Base-by-base conservation (phyloP, 192 early-diverging fungal species). In the Coemansia sp. region DNA sequence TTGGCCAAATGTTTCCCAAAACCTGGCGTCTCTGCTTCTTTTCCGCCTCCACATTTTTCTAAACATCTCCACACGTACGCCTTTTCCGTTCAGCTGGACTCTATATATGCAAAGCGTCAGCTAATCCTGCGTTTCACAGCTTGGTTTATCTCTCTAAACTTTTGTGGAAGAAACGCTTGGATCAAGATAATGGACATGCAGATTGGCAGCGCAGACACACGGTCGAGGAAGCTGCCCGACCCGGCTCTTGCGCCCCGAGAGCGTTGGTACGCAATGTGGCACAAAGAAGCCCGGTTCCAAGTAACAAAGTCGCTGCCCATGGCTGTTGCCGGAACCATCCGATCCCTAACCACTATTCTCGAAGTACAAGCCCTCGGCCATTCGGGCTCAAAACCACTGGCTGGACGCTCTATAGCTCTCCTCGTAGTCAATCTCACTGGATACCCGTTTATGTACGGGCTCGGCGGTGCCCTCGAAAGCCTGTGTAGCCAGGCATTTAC, bases 361-460 rank as follows among this genome's bases (percentile, higher is more conserved):
- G 86, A 85, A 74, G 76, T 90, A 9, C 78, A 87, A 24, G 82
- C 85, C 0, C 75, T 90, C 1, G 88, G 89, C 8, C 90, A 88
- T 56, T 67, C 88, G 7, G 85, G 85, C 6, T 62, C 82, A 22
- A 69, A 72, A 51, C 82, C 89, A 58, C 73, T 92, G 38, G 90
- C 89, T 12, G 88, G 87, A 0, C 82, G 87, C 7, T 86, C 90
- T 2, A 67, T 92, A 11, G 88, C 87, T 0, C 79, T 86, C 47
- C 88, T 92, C 78, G 84, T 89, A 41, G 89, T 88, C 21, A 85
- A 85, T 15, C 86, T 93, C n/a, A 87, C 89, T 2, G 90, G 87
- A 3, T 92, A 89, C 77, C 86, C 86, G 19, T 73, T 92, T 49
- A 86, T 86, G 51, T 87, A 89, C 48, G 92, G 92, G 12, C 75